Percentiles rank a stretch among this genome's conserved stretches.
These are phyloP conservation scores for Saccharata proteae DNA, from an alignment of 2,329 filamentous ascomycete genomes.

Conservation along the genomic window DNA sequence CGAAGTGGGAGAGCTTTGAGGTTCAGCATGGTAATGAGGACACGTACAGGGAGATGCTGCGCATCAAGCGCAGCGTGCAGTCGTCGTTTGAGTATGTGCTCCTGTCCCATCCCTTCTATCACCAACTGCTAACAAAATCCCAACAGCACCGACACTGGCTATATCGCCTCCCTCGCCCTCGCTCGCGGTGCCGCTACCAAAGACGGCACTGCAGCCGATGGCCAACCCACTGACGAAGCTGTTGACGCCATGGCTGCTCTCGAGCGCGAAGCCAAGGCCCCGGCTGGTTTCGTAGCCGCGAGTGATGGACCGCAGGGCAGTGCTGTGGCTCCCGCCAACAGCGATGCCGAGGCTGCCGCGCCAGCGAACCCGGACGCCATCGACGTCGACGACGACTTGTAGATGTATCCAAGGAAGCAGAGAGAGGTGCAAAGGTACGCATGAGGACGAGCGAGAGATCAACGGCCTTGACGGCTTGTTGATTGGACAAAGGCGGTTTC, in stretches of 20 bases:
- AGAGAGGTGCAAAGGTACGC: no score
- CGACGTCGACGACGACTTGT: slow-evolving; percentile 50
- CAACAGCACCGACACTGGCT: slow-evolving; percentile 79
- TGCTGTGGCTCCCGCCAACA: slow-evolving; percentile 37
- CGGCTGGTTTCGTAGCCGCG: slow-evolving; percentile 81
- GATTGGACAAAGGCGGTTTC: no score
- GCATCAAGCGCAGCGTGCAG: slow-evolving; percentile 93
- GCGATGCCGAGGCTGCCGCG: slow-evolving; percentile 24
- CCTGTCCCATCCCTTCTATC: not conserved
- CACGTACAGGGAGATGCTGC: slow-evolving; percentile 98
- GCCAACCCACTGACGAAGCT: slow-evolving; percentile 37
- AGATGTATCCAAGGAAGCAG: slow-evolving; percentile 3
- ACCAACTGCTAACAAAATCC: slow-evolving; percentile 22
- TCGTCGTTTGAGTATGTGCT: slow-evolving; percentile 78
- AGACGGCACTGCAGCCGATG: slow-evolving; percentile 30
- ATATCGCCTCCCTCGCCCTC: slow-evolving; percentile 91
- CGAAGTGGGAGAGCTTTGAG: slow-evolving; percentile 94
- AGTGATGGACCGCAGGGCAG: slow-evolving; percentile 59
- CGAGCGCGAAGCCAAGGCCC: slow-evolving; percentile 78
- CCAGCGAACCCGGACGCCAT: slow-evolving; percentile 75
- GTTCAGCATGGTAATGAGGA: slow-evolving; percentile 98
- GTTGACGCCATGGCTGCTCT: slow-evolving; percentile 81
- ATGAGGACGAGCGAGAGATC: no score
- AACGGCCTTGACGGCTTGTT: no score
- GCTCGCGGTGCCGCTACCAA: slow-evolving; percentile 56